Base-by-base conservation (phyloP, 768 basidiomycete genomes). In the Lenzites betulinus region DNA sequence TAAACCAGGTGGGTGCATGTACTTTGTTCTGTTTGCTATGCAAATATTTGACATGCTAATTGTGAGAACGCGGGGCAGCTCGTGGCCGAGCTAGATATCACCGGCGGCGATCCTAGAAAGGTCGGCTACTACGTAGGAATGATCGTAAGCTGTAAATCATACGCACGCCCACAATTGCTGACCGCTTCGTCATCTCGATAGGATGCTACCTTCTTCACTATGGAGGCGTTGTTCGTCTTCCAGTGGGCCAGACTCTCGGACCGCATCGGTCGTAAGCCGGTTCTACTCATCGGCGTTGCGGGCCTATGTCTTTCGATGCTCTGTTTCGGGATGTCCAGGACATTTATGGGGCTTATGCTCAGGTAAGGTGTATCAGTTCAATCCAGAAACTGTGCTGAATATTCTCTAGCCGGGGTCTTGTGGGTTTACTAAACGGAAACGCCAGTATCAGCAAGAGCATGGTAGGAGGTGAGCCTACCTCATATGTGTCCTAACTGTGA, bases 391-490 rank as follows among this genome's bases (percentile, higher is more conserved):
- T 33, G 30, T 26, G 7, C 22, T 43, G 7, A 28, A 2, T 12
- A 8, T n/a, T 15, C 36, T 4, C 15, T 58, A 86, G 85, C 64
- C 89, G 89, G 16, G 89, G 88, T 63, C 72, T 90, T n/a, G 84
- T 83, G 44, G 88, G 89, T 2, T 71, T 86, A 46, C 71, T 90
- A 18, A 88, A 89, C 62, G 88, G 88, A 33, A 88, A 88, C 65
- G 79, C 85, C 2, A 86, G 86, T 3, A 86, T 91, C 25, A 85
- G 88, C 80, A 91, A 90, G 68, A 86, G 84, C 63, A 82, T 84
- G 66, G 79, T 90, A 73, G 87, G 62, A 59, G 70, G 70, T 69
- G 58, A 3, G 8, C 22, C 16, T 15, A n/a, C n/a, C n/a, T n/a
- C n/a, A n/a, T n/a, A n/a, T n/a, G n/a, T n/a, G n/a, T n/a, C n/a